These are phyloP conservation scores for Trypanosoma lewisi DNA, from an alignment of 208 protist genomes.

Conservation along the genomic window DNA sequence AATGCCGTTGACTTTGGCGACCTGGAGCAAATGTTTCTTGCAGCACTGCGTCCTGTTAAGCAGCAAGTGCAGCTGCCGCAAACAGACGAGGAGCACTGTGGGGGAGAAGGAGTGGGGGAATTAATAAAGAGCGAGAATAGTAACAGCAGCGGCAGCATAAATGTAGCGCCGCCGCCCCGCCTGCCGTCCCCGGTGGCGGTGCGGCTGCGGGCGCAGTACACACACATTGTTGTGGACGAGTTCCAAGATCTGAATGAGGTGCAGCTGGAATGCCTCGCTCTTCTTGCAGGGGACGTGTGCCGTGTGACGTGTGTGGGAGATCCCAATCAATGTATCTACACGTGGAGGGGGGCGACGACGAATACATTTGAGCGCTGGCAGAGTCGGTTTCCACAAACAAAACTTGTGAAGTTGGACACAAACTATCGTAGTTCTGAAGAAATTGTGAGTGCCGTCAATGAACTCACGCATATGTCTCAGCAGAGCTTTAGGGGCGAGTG, in stretches of 20 bases:
- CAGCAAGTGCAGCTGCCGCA: neutral
- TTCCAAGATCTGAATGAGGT: constrained; percentile 90
- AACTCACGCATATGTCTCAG: constrained; percentile 44
- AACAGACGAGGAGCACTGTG: neutral
- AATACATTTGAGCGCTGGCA: constrained; percentile 69
- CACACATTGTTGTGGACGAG: constrained; percentile 88
- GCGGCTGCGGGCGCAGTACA: constrained; percentile 49
- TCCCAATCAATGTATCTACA: constrained; percentile 90
- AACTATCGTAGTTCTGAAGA: constrained; percentile 82
- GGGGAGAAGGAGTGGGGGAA: neutral
- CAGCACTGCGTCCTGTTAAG: constrained; percentile 38
- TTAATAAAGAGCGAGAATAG: neutral
- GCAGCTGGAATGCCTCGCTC: constrained; percentile 79
- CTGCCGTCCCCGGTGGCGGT: constrained; percentile 35
- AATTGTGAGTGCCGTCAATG: constrained; percentile 71
- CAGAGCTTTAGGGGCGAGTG: constrained; percentile 38
- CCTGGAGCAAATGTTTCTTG: constrained; percentile 74
- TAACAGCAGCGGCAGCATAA: constrained; percentile 13
- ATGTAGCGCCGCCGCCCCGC: neutral
- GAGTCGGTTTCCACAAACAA: constrained; percentile 65
- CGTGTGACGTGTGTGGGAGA: constrained; percentile 88
- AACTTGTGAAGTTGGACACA: constrained; percentile 41
- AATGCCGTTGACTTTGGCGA: constrained; percentile 87
- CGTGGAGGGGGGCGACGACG: constrained; percentile 76
- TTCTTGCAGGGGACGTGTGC: constrained; percentile 73